Conservation (phyloP, 371 early-diverging fungal genomes). For the Syncephalis plumigaleata region DNA sequence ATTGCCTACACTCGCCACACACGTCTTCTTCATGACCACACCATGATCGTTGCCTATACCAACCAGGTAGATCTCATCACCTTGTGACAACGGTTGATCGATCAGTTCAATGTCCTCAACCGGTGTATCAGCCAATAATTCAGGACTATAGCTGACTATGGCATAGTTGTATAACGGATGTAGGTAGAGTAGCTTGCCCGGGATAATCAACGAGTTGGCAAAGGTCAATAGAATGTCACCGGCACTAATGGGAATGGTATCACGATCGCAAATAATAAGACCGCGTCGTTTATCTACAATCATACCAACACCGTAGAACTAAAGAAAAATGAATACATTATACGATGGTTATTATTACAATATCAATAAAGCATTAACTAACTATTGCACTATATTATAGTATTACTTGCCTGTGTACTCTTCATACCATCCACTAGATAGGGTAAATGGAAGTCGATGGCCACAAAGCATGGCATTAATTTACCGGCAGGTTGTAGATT, state of each 20-base stretch:
- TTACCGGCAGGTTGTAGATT: slow-evolving; percentile 36
- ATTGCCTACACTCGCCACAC: slow-evolving; percentile 26
- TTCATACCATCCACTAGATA: slow-evolving; percentile 55
- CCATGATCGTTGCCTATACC: slow-evolving; percentile 36
- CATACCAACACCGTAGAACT: slow-evolving; percentile 50
- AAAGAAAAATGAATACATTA: too few species aligned
- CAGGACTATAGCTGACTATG: slow-evolving; percentile 52
- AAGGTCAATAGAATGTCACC: slow-evolving; percentile 64
- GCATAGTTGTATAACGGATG: slow-evolving; percentile 75
- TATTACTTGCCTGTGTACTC: slow-evolving; percentile 18
- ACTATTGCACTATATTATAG: too few species aligned
- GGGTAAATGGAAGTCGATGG: slow-evolving; percentile 47
- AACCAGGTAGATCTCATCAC: slow-evolving; percentile 38
- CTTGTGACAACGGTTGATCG: slow-evolving; percentile 26
- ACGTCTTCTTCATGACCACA: slow-evolving; percentile 29
- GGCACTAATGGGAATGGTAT: slow-evolving; percentile 55
- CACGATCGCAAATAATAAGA: slow-evolving; percentile 57
- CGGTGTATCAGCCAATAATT: slow-evolving; percentile 35
- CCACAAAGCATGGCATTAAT: slow-evolving; percentile 50
- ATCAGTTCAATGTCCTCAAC: slow-evolving; percentile 30
- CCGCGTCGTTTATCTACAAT: slow-evolving; percentile 56
- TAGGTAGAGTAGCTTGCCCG: slow-evolving; percentile 45
- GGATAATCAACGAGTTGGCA: slow-evolving; percentile 51
- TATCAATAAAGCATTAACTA: too few species aligned
- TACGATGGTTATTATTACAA: too few species aligned